phyloP scores from a whole-genome alignment of 1,284 basidiomycete species.

The Cryptococcus hybrid region DNA sequence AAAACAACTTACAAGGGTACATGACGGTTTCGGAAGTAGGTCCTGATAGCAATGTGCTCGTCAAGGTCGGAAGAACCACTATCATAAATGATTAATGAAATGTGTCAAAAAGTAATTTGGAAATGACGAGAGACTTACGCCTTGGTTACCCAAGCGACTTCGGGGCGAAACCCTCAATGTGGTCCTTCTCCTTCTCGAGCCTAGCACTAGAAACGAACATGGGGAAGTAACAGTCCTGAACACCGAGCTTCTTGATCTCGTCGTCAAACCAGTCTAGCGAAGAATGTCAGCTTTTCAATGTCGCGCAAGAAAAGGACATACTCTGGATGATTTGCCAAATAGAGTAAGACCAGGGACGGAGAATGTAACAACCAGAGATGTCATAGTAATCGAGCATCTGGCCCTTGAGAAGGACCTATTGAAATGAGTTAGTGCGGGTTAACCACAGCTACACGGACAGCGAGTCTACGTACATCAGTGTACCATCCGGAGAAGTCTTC shows the following conservation, averaged over 20 bases:
- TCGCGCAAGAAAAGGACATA: slow-evolving; percentile 32
- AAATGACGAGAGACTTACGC: slow-evolving; percentile 62
- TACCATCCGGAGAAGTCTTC: slow-evolving; percentile 94
- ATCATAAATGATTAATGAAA: slow-evolving; percentile 7
- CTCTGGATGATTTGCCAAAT: slow-evolving; percentile 97
- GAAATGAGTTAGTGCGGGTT: neutral
- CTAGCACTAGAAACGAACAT: slow-evolving; percentile 96
- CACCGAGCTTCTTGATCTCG: slow-evolving; percentile 89
- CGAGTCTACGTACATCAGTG: slow-evolving; percentile 64
- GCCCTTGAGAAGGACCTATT: slow-evolving; percentile 90
- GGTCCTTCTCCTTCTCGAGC: slow-evolving; percentile 95
- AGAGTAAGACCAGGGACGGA: slow-evolving; percentile 95
- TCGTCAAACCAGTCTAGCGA: slow-evolving; percentile 80
- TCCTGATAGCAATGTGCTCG: slow-evolving; percentile 95
- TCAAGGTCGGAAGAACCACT: slow-evolving; percentile 92
- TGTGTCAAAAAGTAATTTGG: neutral
- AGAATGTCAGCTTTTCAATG: neutral
- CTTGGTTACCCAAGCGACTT: slow-evolving; percentile 98
- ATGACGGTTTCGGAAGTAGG: slow-evolving; percentile 98
- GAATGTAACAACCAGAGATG: slow-evolving; percentile 97
- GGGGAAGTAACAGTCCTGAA: slow-evolving; percentile 98
- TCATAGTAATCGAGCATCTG: slow-evolving; percentile 99
- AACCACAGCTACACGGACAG: neutral
- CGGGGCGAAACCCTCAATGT: slow-evolving; percentile 99
- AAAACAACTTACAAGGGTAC: slow-evolving; percentile 75